Evolutionary conservation across 768 basidiomycete genomes (phyloP).

Genomic region (Tylopilus rubrobrunneus): DNA sequence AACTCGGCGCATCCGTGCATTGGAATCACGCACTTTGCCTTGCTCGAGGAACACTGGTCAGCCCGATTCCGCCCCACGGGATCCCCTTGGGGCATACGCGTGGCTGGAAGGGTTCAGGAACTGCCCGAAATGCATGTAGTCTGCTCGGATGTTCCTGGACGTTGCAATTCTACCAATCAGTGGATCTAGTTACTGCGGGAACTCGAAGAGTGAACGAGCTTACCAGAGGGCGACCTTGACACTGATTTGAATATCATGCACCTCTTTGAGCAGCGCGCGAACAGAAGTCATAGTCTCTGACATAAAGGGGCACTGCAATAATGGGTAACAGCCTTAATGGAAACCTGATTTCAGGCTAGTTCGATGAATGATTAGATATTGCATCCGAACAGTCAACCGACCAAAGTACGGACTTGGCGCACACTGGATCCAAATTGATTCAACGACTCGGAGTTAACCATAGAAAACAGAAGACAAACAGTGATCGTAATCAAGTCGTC

Average conservation of each 20-base stretch:
- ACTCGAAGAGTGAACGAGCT: not conserved
- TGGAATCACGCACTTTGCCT: no score
- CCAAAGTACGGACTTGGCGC: not conserved
- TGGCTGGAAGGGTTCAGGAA: not conserved
- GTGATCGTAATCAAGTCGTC: conserved; percentile 6
- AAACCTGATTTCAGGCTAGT: not conserved
- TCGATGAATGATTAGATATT: not conserved
- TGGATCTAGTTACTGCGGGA: not conserved
- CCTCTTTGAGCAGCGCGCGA: not conserved
- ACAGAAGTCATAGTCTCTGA: not conserved
- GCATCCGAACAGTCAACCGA: not conserved
- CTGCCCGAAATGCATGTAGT: not conserved
- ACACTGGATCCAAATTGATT: conserved; percentile 1
- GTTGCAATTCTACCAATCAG: not conserved
- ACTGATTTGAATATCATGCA: not conserved
- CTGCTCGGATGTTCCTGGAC: no score
- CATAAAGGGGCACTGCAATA: not conserved
- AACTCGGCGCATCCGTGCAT: not conserved
- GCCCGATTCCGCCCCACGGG: no score
- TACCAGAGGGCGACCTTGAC: not conserved
- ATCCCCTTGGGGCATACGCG: no score
- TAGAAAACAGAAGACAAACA: conserved; percentile 1
- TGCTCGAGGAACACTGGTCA: no score
- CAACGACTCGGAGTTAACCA: not conserved
- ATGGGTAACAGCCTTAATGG: not conserved